phyloP scores from a whole-genome alignment of 331 rosid genomes.

The Acacia pycnantha region DNA sequence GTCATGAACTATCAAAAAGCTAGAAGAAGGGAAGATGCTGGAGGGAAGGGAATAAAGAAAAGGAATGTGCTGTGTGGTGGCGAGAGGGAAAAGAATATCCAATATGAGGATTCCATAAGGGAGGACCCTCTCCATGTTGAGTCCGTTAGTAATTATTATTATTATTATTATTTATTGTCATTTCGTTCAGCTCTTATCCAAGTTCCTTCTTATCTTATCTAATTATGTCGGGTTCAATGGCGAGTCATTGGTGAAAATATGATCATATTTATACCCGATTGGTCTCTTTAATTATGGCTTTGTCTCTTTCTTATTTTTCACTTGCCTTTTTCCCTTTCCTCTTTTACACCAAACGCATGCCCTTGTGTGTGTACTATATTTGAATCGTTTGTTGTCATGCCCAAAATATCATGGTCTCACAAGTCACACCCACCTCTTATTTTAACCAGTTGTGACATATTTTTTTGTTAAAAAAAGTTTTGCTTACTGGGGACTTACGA shows the following conservation, averaged over 20 bases:
- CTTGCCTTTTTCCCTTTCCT: no score
- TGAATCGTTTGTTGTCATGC: neutral
- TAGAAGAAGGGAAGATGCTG: neutral
- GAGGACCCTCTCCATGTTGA: conserved; percentile 3
- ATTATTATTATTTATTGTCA: neutral
- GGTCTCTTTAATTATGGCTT: neutral
- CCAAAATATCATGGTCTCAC: neutral
- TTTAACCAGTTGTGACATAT: no score
- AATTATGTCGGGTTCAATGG: neutral
- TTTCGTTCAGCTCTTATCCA: conserved; percentile 11
- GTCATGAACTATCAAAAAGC: no score
- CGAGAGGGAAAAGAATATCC: conserved; percentile 40
- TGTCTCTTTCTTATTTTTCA: neutral
- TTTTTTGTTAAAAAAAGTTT: no score
- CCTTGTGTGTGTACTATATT: no score
- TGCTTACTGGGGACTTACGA: no score
- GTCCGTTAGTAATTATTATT: neutral
- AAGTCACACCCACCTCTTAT: no score
- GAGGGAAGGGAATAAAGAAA: neutral
- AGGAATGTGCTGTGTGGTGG: conserved; percentile 40
- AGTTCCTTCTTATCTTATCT: neutral
- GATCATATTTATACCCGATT: neutral
- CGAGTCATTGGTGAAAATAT: neutral
- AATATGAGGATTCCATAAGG: neutral
- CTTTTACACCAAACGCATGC: neutral